Evolutionary conservation across 2,329 filamentous ascomycete genomes (phyloP).

Genomic region (Incumbomyces delicatus): DNA sequence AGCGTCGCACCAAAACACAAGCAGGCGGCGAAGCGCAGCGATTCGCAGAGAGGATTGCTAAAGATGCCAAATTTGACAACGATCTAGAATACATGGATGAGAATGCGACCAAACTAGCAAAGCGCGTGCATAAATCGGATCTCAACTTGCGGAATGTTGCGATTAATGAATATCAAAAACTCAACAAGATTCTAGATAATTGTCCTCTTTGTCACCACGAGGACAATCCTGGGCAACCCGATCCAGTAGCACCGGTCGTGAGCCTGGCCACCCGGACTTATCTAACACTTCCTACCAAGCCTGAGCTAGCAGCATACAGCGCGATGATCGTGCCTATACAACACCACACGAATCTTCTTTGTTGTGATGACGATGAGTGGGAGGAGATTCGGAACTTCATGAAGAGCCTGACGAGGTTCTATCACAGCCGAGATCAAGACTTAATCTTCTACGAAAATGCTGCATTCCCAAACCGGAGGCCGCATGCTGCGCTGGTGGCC

Average conservation of each 20-base stretch:
- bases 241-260: constrained; percentile 74
- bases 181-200: constrained; percentile 73
- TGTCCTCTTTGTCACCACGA: constrained; percentile 92
- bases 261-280: constrained; percentile 79
- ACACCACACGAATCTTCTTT: constrained; percentile 81
- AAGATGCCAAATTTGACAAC: constrained; percentile 81
- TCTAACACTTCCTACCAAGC: constrained; percentile 79
- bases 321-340: constrained; percentile 82
- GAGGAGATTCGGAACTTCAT: constrained; percentile 98
- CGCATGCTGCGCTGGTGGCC: constrained; percentile 75
- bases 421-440: constrained; percentile 82
- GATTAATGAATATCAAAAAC: constrained; percentile 79
- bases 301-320: constrained; percentile 72
- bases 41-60: constrained; percentile 85
- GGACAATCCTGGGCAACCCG: constrained; percentile 53
- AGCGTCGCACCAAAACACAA: constrained; percentile 71
- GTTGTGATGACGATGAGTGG: constrained; percentile 99
- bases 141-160: constrained; percentile 79
- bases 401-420: constrained; percentile 90
- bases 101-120: constrained; percentile 82
- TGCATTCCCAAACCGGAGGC: constrained; percentile 63
- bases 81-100: constrained; percentile 97
- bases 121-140: constrained; percentile 77
- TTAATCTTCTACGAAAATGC: constrained; percentile 98
- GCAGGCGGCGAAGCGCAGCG: constrained; percentile 69